Evolutionary conservation across 495 filamentous ascomycete genomes (phyloP), one percentile per base, ranked within the genome.

Genomic region (Tuber brumale): DNA sequence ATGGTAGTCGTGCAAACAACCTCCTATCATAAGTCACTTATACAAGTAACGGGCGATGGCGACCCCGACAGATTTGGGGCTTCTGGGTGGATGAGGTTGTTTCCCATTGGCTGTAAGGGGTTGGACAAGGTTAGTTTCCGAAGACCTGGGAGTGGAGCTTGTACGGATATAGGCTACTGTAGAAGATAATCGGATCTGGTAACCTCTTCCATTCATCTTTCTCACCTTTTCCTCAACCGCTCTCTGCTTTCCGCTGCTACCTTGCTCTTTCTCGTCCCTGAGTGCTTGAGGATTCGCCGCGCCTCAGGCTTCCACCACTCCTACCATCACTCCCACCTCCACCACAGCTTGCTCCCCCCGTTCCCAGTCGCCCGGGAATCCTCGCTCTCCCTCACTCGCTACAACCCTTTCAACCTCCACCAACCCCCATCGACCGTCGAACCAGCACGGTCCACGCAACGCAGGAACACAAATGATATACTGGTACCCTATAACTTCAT

Each of bases 381-480:
- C 39, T 43, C 45, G 42, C 31, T 72, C 70, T 72, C 37, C 3
- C 31, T 35, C 42, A 72, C 42, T 72, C 27, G 42, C 71, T 44
- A 2, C 71, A 31, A 18, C 37, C 71, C 45, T 72, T 44, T 72
- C 71, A 21, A 72, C 45, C 18, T 39, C 42, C 35, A 48, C 71
- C 71, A 72, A 72, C 71, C 37, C 42, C 18, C 42, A 31, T 72
- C 45, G n/a, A 48, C 31, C 39, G 18, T 72, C 71, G 39, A 39
- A 44, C 71, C 45, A 72, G 42, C 39, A 43, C 71, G 21, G 42
- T n/a, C n/a, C 71, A 72, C 42, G 45, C 42, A 72, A 72, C 71
- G 71, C 79, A 66, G 57, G 57, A 66, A 66, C 57, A 31, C 57
- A 66, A 66, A 66, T 35, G 27, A 66, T 66, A 35, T 35, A 66